A percentile compares a stretch with the other conserved stretches of the same genome.
Conservation (phyloP, 495 filamentous ascomycete genomes). For the Rhizodiscina lignyota region DNA sequence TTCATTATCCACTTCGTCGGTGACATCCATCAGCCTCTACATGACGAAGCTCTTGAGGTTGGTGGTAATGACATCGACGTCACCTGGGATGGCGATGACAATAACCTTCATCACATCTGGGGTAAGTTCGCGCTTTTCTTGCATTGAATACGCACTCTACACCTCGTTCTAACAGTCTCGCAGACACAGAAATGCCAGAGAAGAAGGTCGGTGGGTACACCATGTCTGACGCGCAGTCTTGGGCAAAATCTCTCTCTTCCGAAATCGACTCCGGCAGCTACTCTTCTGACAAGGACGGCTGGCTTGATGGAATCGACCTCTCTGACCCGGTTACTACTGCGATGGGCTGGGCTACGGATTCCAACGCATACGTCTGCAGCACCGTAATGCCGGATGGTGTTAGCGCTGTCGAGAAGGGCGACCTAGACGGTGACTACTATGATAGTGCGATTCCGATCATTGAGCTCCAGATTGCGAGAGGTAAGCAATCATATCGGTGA, state of each 20-base stretch:
- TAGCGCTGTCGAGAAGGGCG: not conserved
- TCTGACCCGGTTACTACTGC: constrained; percentile 1
- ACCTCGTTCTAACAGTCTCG: too few species aligned
- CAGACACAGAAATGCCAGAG: not conserved
- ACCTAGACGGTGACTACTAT: constrained; percentile 4
- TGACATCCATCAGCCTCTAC: constrained; percentile 10
- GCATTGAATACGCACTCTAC: too few species aligned
- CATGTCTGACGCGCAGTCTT: not conserved
- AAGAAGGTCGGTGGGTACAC: not conserved
- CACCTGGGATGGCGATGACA: constrained; percentile 3
- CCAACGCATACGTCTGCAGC: constrained; percentile 1
- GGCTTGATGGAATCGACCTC: too few species aligned
- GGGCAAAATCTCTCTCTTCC: too few species aligned
- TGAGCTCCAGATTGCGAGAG: not conserved
- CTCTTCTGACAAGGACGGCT: too few species aligned
- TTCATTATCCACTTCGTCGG: constrained; percentile 36
- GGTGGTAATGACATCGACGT: constrained; percentile 8
- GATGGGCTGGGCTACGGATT: constrained; percentile 2
- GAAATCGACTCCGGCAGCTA: too few species aligned
- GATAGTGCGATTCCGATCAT: constrained; percentile 4
- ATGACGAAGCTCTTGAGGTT: constrained; percentile 3
- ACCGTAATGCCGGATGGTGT: constrained; percentile 1
- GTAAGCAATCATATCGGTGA: too few species aligned
- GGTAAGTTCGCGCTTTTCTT: too few species aligned
- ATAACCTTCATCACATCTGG: constrained; percentile 6